Evolutionary conservation across 495 filamentous ascomycete genomes (phyloP).

Genomic region (Hypoxylon rickii): DNA sequence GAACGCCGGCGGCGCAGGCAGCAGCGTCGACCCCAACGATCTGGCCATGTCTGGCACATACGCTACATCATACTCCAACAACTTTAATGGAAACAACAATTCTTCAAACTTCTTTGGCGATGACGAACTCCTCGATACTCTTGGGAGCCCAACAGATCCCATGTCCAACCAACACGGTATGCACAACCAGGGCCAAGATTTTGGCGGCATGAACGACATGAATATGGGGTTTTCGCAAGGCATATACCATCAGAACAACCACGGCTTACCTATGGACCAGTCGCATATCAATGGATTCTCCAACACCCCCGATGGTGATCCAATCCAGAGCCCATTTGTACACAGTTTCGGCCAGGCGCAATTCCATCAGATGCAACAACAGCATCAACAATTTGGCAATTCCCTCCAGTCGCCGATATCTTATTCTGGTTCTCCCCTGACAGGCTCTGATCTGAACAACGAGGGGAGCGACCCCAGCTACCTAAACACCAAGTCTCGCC

Average conservation of each 20-base stretch:
- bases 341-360: conserved; percentile 76
- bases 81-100: conserved; percentile 46
- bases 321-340: conserved; percentile 85
- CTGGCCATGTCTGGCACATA: conserved; percentile 66
- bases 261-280: conserved; percentile 50
- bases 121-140: conserved; percentile 66
- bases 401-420: conserved; percentile 57
- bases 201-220: conserved; percentile 50
- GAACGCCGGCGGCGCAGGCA: conserved; percentile 56
- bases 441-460: conserved; percentile 61
- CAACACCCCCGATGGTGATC: conserved; percentile 83
- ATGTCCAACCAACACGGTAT: conserved; percentile 47
- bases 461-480: conserved; percentile 53
- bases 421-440: conserved; percentile 55
- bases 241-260: conserved; percentile 53
- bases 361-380: conserved; percentile 66
- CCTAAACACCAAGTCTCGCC: conserved; percentile 59
- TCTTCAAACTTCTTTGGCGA: conserved; percentile 57
- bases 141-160: conserved; percentile 53
- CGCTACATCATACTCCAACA: conserved; percentile 45
- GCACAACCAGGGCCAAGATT: conserved; percentile 56
- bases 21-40: conserved; percentile 83
- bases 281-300: conserved; percentile 75
- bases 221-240: conserved; percentile 51
- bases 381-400: conserved; percentile 57